Conservation (phyloP, 306 rosid genomes). For the Fragaria vesca region DNA sequence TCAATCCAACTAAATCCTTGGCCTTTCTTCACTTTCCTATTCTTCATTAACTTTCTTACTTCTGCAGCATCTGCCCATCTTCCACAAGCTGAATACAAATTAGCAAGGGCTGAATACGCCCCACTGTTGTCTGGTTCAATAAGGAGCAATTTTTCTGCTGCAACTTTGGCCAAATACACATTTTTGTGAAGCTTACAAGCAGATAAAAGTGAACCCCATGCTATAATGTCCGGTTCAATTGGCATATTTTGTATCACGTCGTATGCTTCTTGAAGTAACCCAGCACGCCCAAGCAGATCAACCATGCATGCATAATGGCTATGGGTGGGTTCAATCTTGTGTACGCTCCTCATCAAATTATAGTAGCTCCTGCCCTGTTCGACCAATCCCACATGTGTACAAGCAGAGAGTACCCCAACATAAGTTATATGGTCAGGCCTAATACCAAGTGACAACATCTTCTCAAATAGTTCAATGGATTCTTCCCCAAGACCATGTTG, state of each 20-base stretch:
- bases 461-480: constrained; percentile 75
- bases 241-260: constrained; percentile 59
- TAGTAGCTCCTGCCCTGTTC: constrained; percentile 67
- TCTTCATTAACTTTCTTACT: constrained; percentile 80
- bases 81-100: constrained; percentile 73
- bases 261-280: constrained; percentile 80
- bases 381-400: constrained; percentile 77
- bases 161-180: constrained; percentile 69
- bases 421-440: constrained; percentile 84
- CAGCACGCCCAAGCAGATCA: constrained; percentile 83
- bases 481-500: constrained; percentile 86
- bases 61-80: constrained; percentile 85
- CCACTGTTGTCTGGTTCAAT: constrained; percentile 84
- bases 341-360: constrained; percentile 60
- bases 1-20: constrained; percentile 89
- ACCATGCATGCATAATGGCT: constrained; percentile 85
- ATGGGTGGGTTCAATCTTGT: constrained; percentile 68
- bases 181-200: constrained; percentile 72
- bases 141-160: constrained; percentile 74
- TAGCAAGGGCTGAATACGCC: constrained; percentile 78
- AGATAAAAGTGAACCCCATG: constrained; percentile 87
- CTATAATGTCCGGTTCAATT: constrained; percentile 70
- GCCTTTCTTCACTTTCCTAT: constrained; percentile 75
- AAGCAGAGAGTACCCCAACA: constrained; percentile 83
- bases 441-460: constrained; percentile 59